Evolutionary conservation across 192 early-diverging fungal genomes (phyloP).

Genomic region (Backusella westeae): DNA sequence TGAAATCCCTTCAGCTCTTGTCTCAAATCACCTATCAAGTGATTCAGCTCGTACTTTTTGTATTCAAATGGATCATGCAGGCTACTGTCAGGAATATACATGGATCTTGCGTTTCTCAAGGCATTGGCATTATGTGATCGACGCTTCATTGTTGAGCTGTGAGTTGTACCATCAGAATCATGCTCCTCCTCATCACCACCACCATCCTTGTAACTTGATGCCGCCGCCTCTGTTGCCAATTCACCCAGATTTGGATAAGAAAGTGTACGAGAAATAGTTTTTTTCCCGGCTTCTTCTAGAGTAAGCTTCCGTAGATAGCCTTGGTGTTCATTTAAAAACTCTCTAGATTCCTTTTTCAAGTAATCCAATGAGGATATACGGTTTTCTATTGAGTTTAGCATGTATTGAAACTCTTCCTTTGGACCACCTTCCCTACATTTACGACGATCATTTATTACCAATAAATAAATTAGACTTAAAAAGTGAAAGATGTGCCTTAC

Average conservation of each 20-base stretch:
- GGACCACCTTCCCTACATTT: neutral
- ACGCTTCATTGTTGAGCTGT: neutral
- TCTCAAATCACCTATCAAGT: neutral
- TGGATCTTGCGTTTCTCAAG: neutral
- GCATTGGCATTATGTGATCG: neutral
- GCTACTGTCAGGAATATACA: conserved; percentile 17
- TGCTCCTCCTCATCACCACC: neutral
- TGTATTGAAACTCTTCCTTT: conserved; percentile 6
- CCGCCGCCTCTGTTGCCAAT: neutral
- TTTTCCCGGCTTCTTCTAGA: neutral
- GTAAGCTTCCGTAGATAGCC: neutral
- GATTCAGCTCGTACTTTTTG: conserved; percentile 12
- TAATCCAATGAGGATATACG: neutral
- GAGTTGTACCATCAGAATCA: neutral
- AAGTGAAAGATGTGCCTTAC: neutral
- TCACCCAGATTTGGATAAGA: neutral
- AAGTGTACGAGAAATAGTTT: neutral
- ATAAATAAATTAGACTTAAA: neutral
- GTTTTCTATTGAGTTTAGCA: neutral
- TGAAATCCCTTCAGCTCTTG: conserved; percentile 14
- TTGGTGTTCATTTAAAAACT: conserved; percentile 5
- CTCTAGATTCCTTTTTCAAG: neutral
- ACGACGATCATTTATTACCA: neutral
- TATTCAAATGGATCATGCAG: conserved; percentile 25
- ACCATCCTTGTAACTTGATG: neutral